Evolutionary conservation across 169 alveolate species (phyloP), one percentile per base, ranked within the genome.

Genomic region (Neospora caninum): DNA sequence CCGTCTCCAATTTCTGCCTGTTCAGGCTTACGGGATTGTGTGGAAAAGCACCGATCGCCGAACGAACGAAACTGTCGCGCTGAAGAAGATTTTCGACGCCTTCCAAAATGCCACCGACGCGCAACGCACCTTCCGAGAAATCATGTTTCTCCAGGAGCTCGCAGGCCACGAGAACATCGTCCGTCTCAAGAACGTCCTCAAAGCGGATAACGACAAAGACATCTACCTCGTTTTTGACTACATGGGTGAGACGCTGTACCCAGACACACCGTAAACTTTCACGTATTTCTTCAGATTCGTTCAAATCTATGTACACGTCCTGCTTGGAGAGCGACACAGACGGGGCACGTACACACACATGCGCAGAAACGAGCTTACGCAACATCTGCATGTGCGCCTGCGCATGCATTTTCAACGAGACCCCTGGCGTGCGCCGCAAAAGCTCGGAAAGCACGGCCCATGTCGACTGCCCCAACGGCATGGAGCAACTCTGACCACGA

Each of bases 51-150:
- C 97, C 58, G 99, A 99, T 95, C 98, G 97, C 92, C 97, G 98
- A 86, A 98, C 99, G 54, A 97, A 98, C 80, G 99, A 99, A 82
- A 96, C 98, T 31, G 99, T 99, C 1, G 99, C 99, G 36, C 97
- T 99, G 92, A 99, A 99, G 97, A 99, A 99, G 95, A 98, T 98
- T 73, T 99, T 98, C 96, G 99, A 99, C 96, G 99, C 99, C 31
- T 99, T 99, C 96, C 98, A 99, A 94, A 99, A 99, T 95, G 98
- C 99, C 49, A 99, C 99, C 31, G 99, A 99, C 96, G 99, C 99
- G 13, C 99, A 99, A 95, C 96, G 99, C 80, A 99, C 99, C 38
- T 99, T 98, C 96, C 96, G 99, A 91, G 99, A 99, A 95, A 98
- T 99, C 69, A 99, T 98, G 99, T 98, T 99, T 95, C 97, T 99